Base-by-base conservation (phyloP, 2,329 filamentous ascomycete species). In the Colletotrichum sp. region DNA sequence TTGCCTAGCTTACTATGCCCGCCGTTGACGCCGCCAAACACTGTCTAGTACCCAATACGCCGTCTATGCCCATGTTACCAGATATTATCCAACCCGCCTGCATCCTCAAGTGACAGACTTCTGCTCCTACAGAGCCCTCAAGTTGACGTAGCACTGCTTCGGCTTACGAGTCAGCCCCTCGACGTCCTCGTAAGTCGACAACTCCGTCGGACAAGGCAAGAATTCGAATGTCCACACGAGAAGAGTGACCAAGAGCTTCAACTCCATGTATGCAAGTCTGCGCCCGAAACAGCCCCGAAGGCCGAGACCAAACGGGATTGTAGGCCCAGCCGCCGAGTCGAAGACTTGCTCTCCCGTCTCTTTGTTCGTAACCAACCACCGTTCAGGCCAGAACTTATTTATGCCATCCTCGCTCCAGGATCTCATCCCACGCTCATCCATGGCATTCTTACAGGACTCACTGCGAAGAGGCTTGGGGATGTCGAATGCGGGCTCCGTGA, bases 191-290 rank as follows among this genome's bases (percentile, higher is more conserved):
- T 68, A 68, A 8, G 27, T 51, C 2, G 66, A 68, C 18, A 68
- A 6, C 24, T 16, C 36, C 12, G 15, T 9, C 4, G 66, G 36
- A 15, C 66, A 68, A 24, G 55, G 66, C 51, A 69, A 24, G 29
- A 80, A 61, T 58, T 79, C 76, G 51, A 79, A 81, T n/a, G 73
- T 77, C 79, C 79, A 81, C n/a, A 81, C 54, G 16, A 81, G 55
- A 15, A 82, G 59, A 7, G 73, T 72, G 1, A 78, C 12, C 15
- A 78, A 36, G 3, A 81, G 71, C 29, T 76, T 77, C 71, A 83
- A n/a, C 75, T 83, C 78, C 8, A 82, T 24, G 47, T 80, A 78
- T 6, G 80, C 81, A 51, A 82, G 54, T 55, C 74, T 74, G 21
- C 77, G 74, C 1, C 80, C 80, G 29, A 76, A 82, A 33, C 81